These are phyloP conservation scores for Cercophora sp. DNA, from an alignment of 495 filamentous ascomycete species.

Conservation along the genomic window DNA sequence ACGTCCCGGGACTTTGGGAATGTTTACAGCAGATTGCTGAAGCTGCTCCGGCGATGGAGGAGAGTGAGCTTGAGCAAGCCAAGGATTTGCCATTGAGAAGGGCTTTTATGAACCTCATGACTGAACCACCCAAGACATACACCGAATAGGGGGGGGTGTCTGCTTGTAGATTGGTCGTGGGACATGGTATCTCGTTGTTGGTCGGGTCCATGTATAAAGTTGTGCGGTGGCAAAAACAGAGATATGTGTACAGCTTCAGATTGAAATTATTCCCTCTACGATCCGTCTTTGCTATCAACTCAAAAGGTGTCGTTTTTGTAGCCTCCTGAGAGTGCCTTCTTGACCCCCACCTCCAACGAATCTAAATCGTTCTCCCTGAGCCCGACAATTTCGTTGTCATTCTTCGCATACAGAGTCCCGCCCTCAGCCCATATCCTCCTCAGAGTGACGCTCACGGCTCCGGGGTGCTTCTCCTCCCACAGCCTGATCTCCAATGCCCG, in stretches of 20 bases:
- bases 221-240: too few relatives aligned
- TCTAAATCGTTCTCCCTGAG: conserved; percentile 43
- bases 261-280: too few relatives aligned
- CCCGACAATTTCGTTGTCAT: conserved; percentile 59
- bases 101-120: neutral
- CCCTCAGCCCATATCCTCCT: conserved; percentile 69
- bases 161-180: neutral
- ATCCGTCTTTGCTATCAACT: neutral
- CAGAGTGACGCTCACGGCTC: conserved; percentile 55
- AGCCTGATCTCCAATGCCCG: conserved; percentile 49
- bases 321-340: conserved; percentile 34
- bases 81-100: conserved; percentile 1
- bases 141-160: conserved; percentile 1
- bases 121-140: conserved; percentile 1
- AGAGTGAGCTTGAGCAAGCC: neutral
- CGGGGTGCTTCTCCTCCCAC: conserved; percentile 51
- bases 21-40: neutral
- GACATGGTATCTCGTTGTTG: too few relatives aligned
- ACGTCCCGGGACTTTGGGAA: neutral
- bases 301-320: conserved; percentile 29
- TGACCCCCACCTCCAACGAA: conserved; percentile 45
- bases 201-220: too few relatives aligned
- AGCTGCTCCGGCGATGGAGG: neutral
- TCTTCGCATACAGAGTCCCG: conserved; percentile 62
- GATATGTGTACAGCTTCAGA: too few relatives aligned